phyloP scores from a whole-genome alignment of 2,329 filamentous ascomycete species.

The Curvularia sp. region DNA sequence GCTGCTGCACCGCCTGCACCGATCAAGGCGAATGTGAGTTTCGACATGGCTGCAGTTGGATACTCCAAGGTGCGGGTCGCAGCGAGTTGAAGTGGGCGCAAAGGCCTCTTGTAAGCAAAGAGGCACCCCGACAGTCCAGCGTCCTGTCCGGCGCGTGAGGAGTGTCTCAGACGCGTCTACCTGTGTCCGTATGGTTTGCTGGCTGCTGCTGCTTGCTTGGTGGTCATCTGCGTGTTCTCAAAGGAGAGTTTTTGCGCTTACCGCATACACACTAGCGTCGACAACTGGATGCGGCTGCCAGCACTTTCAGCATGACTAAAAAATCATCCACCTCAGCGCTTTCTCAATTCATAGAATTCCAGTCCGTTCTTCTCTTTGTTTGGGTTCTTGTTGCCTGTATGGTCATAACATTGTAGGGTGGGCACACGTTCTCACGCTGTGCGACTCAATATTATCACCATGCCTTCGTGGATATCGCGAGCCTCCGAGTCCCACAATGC shows the following conservation, averaged over 20 bases:
- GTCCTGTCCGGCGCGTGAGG: conserved; percentile 45
- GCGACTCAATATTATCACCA: conserved; percentile 27
- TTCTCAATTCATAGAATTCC: background rate
- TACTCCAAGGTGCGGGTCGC: conserved; percentile 6
- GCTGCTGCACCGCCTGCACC: conserved; percentile 58
- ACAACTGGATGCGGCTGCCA: conserved; percentile 12
- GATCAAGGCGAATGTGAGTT: conserved; percentile 59
- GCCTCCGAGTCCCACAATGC: conserved; percentile 56
- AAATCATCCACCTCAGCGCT: conserved; percentile 13
- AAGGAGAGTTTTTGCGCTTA: conserved; percentile 30
- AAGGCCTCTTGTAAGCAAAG: conserved; percentile 27
- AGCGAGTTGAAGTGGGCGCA: conserved; percentile 3
- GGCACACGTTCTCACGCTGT: conserved; percentile 7
- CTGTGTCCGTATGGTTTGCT: conserved; percentile 37
- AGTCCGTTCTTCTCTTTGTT: background rate
- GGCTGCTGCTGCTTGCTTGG: conserved; percentile 29
- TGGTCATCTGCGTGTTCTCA: conserved; percentile 41
- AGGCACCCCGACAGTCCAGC: conserved; percentile 29
- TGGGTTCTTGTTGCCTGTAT: conserved; percentile 12
- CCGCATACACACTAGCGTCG: conserved; percentile 24
- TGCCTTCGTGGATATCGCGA: conserved; percentile 58
- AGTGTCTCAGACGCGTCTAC: conserved; percentile 49
- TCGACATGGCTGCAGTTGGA: conserved; percentile 54
- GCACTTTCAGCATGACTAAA: conserved; percentile 11
- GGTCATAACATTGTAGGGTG: conserved; percentile 7